A percentile compares a stretch with the other conserved stretches of the same genome.
Conservation (phyloP, 257 asterid species). For the Sherardia arvensis region DNA sequence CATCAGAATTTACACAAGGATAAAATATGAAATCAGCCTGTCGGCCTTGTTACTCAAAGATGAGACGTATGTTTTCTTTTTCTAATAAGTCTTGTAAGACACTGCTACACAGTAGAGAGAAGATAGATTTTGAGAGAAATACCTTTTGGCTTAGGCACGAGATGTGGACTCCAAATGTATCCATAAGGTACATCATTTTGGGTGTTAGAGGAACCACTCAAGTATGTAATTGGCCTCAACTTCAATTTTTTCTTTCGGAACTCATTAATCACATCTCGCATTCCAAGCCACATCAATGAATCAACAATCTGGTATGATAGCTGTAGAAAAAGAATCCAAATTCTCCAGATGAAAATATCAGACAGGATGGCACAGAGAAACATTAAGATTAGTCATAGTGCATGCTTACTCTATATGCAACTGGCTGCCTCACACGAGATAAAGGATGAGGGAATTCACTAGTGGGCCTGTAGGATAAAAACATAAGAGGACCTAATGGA, state of each 20-base stretch:
- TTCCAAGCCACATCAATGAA: slow-evolving; percentile 80
- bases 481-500: not conserved
- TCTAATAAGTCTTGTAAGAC: not conserved
- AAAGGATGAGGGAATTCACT: slow-evolving; percentile 93
- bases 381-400: slow-evolving; percentile 1
- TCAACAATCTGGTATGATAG: slow-evolving; percentile 86
- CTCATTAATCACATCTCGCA: slow-evolving; percentile 80
- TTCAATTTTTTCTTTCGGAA: slow-evolving; percentile 73
- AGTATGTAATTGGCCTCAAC: slow-evolving; percentile 71
- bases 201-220: slow-evolving; percentile 51
- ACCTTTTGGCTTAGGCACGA: slow-evolving; percentile 95
- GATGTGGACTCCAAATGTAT: slow-evolving; percentile 94
- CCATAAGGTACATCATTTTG: slow-evolving; percentile 54
- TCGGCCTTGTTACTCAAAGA: not conserved
- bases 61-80: too few species aligned
- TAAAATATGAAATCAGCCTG: not conserved
- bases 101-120: not conserved
- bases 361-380: slow-evolving; percentile 12
- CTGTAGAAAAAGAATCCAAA: slow-evolving; percentile 28
- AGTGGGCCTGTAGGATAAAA: slow-evolving; percentile 55
- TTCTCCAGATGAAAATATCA: not conserved
- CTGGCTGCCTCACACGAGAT: slow-evolving; percentile 79
- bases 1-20: not conserved
- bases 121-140: slow-evolving; percentile 11
- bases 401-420: slow-evolving; percentile 65